These are phyloP conservation scores for Astrothelium macrocarpum DNA, from an alignment of 495 filamentous ascomycete species.

Conservation along the genomic window DNA sequence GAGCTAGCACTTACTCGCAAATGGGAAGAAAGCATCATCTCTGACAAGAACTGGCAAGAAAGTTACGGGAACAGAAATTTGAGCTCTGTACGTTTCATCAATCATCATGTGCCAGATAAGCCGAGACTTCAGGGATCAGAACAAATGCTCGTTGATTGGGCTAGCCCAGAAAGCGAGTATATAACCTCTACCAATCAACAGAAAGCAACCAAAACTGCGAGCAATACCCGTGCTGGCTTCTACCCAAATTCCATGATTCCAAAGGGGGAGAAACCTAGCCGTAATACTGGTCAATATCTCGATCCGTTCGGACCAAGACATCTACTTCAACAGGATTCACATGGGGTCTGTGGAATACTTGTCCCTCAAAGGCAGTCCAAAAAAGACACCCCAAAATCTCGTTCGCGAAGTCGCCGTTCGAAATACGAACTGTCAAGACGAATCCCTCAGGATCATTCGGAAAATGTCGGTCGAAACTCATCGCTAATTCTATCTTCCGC, in stretches of 20 bases:
- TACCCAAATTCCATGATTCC: too few species aligned
- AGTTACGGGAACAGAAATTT: constrained; percentile 3
- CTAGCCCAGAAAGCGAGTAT: not conserved
- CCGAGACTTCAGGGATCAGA: not conserved
- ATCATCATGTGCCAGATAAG: constrained; percentile 7
- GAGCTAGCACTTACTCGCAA: not conserved
- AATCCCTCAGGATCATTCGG: not conserved
- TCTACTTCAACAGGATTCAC: not conserved
- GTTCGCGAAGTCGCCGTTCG: not conserved
- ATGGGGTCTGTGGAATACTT: not conserved
- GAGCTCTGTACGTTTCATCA: constrained; percentile 15
- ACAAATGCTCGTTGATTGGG: not conserved
- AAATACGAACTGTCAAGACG: not conserved
- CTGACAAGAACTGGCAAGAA: not conserved
- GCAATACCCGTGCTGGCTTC: not conserved
- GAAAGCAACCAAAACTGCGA: not conserved
- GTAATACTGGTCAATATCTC: not conserved
- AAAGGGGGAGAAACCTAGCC: too few species aligned
- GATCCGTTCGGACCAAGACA: not conserved
- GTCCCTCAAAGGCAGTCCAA: not conserved
- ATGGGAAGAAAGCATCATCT: not conserved
- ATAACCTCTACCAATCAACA: not conserved
- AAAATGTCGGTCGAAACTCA: not conserved
- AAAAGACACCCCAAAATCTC: not conserved
- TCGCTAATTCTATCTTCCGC: not conserved